These are phyloP conservation scores for Gyrodon lividus DNA, from an alignment of 768 basidiomycete genomes.

Conservation along the genomic window DNA sequence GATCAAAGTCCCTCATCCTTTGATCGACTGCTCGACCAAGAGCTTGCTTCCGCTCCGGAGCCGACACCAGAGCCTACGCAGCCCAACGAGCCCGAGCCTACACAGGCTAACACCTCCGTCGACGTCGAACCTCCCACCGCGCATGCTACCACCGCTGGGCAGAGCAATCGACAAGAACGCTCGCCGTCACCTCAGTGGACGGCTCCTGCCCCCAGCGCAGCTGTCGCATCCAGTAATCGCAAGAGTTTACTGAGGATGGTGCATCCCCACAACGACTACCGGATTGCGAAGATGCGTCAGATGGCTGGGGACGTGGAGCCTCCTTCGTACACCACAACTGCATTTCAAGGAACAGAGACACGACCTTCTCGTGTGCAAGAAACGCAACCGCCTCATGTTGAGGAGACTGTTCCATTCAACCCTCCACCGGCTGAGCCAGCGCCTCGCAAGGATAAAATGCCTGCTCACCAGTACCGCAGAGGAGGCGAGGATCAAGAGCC, in stretches of 20 bases:
- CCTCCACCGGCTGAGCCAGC: slow-evolving; percentile 1
- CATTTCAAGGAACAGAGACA: slow-evolving; percentile 5
- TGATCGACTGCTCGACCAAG: slow-evolving; percentile 38
- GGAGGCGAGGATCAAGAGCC: slow-evolving; percentile 9
- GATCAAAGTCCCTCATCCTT: slow-evolving; percentile 41
- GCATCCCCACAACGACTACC: slow-evolving; percentile 33
- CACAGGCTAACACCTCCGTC: slow-evolving; percentile 3
- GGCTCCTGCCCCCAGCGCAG: slow-evolving; percentile 12
- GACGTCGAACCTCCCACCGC: slow-evolving; percentile 4
- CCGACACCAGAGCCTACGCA: slow-evolving; percentile 22
- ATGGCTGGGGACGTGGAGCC: slow-evolving; percentile 22
- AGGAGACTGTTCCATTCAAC: not conserved
- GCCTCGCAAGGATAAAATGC: not conserved
- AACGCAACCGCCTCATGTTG: slow-evolving; percentile 11
- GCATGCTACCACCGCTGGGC: not conserved
- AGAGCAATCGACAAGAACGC: not conserved
- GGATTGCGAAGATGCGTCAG: slow-evolving; percentile 26
- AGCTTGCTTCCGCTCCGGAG: slow-evolving; percentile 23
- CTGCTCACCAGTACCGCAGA: not conserved
- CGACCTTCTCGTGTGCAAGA: slow-evolving; percentile 21
- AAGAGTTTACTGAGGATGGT: slow-evolving; percentile 34
- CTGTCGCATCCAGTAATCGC: slow-evolving; percentile 25
- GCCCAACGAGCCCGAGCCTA: slow-evolving; percentile 4
- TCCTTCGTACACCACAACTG: slow-evolving; percentile 9
- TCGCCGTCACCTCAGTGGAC: slow-evolving; percentile 23